Base-by-base conservation (phyloP, 2,329 filamentous ascomycete species). In the Trichothecium sympodiale region DNA sequence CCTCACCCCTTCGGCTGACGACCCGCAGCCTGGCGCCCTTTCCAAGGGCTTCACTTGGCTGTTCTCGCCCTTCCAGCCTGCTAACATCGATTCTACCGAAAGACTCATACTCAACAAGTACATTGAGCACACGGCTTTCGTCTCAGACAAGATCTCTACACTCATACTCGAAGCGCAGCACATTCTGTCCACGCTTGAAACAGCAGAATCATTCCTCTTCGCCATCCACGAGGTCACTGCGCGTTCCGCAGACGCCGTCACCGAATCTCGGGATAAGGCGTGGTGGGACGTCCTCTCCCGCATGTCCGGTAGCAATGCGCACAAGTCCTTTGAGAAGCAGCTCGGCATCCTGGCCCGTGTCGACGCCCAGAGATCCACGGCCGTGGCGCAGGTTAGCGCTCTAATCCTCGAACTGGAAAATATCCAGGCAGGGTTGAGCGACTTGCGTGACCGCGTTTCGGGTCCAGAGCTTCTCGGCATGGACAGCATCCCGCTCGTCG, bases 321-420 rank as follows among this genome's bases (percentile, higher is more conserved):
- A 62, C 14, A 69, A 70, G 31, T 75, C 75, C 43, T 70, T 82
- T 40, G 66, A 77, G 36, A 60, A 65, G 17, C 78, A 86, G 48
- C 65, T 88, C 6, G 52, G 57, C 3, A 66, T 89, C 4, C 65
- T 93, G 9, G 55, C 62, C 2, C 68, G 77, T 40, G 79, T 91
- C n/a, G 69, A 73, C 17, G 49, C 52, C 5, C 84, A 89, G 58
- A 69, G 82, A 17, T 67, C 68, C 32, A 64, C 65, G 5, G 83
- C 83, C 1, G 73, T 80, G 36, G 64, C 62, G 13, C 83, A 86
- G 51, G 73, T 93, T n/a, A 70, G 62, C 13, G 68, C 68, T 2
- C 77, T 86, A 1, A 62, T 91, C 13, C 59, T 85, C 29, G 83
- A 86, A 48, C 65, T 91, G 26, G 74, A 84, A 54, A 74, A 74